phyloP scores from a whole-genome alignment of 306 rosid species.

The Lagenaria siceraria region DNA sequence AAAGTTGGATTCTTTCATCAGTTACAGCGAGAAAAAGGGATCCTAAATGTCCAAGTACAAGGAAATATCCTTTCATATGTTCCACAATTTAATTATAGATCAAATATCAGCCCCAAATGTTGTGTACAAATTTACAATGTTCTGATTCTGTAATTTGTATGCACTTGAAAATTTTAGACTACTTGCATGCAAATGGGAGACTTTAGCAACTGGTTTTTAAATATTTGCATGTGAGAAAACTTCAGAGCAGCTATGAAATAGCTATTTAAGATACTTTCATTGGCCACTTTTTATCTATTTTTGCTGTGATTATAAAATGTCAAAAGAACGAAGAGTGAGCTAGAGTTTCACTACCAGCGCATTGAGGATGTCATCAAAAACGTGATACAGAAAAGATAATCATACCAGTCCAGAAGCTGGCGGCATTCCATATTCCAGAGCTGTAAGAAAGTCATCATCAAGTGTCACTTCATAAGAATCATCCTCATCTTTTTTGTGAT shows the following conservation, averaged over 20 bases:
- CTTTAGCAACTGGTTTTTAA: background rate
- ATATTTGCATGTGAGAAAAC: background rate
- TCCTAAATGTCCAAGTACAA: background rate
- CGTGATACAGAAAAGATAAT: background rate
- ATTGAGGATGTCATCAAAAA: background rate
- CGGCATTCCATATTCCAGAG: slow-evolving; percentile 99
- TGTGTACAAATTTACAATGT: background rate
- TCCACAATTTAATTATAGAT: background rate
- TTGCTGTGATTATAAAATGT: background rate
- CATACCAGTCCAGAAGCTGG: slow-evolving; percentile 97
- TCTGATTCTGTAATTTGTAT: background rate
- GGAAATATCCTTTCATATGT: background rate
- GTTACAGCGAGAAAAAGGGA: background rate
- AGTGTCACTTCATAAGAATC: slow-evolving; percentile 70
- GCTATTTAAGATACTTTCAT: background rate
- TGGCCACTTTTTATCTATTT: background rate
- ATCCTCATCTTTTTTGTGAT: slow-evolving; percentile 36
- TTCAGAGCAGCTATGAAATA: background rate
- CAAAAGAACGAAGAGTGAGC: background rate
- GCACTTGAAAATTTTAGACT: background rate
- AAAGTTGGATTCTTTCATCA: background rate
- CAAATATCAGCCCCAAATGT: background rate
- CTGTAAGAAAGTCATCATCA: slow-evolving; percentile 87
- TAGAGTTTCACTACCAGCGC: background rate
- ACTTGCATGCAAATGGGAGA: background rate